Evolutionary conservation across 2,329 filamentous ascomycete species (phyloP), one percentile per base, ranked within the genome.

Genomic region (Fusarium odoratissimum): DNA sequence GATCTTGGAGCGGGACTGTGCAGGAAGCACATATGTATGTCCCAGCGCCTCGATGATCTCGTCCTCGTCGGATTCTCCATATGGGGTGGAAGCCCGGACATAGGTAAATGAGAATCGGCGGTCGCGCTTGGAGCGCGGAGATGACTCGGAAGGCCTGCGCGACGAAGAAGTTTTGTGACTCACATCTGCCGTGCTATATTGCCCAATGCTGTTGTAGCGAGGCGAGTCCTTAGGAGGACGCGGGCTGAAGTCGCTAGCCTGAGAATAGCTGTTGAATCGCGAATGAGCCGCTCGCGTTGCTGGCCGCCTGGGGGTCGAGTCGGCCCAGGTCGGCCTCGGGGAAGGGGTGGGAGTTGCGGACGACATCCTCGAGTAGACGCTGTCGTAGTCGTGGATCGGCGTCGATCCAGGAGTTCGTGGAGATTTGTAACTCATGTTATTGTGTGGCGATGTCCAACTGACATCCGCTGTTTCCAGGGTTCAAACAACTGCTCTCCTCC

Each of bases 151-250:
- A 72, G 76, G 78, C 77, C 82, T 82, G 79, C 82, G 82, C 79
- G 81, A 83, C 79, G 83, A 86, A 81, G 83, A 86, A 82, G 82
- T 79, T 82, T 87, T 87, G 77, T 82, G 82, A 90, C 88, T 90
- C 88, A 90, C 88, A 90, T 90, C 88, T 84, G 87, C 88, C 83
- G 88, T 90, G 83, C 87, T 88, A 85, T 90, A 90, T 79, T 88
- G 84, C 81, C 88, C 88, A 79, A 85, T 86, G 85, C 88, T 90
- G 80, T 87, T 89, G 84, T 88, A 90, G 76, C 88, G 86, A 71
- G 88, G 88, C 71, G 88, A 90, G 79, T 89, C 88, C 67, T 85
- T 83, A 44, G 83, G 85, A 66, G 83, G 84, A 76, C 83, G 84
- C 66, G 82, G 86, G 74, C 81, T 85, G 79, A 78, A 80, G 57